These are phyloP conservation scores for Fistulina hepatica DNA, from an alignment of 1,284 basidiomycete species.

Conservation along the genomic window DNA sequence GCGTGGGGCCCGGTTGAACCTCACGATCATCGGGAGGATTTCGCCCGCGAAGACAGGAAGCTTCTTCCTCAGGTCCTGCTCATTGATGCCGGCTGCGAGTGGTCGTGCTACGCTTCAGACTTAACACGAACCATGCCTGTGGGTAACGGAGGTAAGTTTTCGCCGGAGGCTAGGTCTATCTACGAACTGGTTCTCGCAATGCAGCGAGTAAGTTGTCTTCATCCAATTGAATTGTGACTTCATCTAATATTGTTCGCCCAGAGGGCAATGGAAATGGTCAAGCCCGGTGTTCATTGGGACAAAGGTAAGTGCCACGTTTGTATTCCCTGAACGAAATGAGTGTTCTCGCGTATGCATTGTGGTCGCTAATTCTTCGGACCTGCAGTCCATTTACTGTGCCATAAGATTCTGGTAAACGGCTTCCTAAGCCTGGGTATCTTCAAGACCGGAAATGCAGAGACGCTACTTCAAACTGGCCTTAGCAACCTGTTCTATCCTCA, in stretches of 20 bases:
- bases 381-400: slow-evolving; percentile 69
- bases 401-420: slow-evolving; percentile 64
- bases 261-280: slow-evolving; percentile 59
- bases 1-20: slow-evolving; percentile 62
- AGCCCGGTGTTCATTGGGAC: slow-evolving; percentile 79
- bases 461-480: slow-evolving; percentile 55
- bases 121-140: slow-evolving; percentile 81
- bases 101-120: slow-evolving; percentile 71
- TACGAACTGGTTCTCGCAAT: slow-evolving; percentile 81
- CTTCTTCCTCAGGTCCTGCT: slow-evolving; percentile 71
- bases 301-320: background rate
- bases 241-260: slow-evolving; percentile 18
- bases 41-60: slow-evolving; percentile 32
- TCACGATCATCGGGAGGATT: slow-evolving; percentile 38
- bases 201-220: slow-evolving; percentile 53
- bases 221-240: slow-evolving; percentile 1
- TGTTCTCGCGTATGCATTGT: too few relatives aligned
- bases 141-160: slow-evolving; percentile 83
- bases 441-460: slow-evolving; percentile 38
- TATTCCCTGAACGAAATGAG: too few relatives aligned
- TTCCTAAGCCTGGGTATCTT: slow-evolving; percentile 84
- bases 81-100: slow-evolving; percentile 90
- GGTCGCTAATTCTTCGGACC: background rate
- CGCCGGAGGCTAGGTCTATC: slow-evolving; percentile 64
- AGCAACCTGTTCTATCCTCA: slow-evolving; percentile 86